Evolutionary conservation across 257 asterid species (phyloP).

Genomic region (Primulina tabacum): DNA sequence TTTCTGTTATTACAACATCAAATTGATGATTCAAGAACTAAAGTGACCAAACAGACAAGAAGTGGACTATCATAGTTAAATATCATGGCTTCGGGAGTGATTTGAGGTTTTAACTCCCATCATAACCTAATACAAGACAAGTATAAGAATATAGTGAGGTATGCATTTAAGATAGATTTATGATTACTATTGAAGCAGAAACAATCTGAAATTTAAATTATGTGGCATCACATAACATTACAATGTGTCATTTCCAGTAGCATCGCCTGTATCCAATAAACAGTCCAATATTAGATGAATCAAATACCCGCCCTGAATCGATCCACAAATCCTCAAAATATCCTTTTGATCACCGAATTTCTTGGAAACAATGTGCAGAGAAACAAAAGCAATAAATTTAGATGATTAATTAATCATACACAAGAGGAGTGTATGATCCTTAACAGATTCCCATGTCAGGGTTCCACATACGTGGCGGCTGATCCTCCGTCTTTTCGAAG

Average conservation of each 20-base stretch:
- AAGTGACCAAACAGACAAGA: too few species aligned
- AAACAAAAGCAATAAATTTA: neutral
- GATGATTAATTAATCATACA: neutral
- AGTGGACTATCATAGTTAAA: too few species aligned
- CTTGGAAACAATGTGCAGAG: slow-evolving; percentile 7
- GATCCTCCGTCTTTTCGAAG: slow-evolving; percentile 18
- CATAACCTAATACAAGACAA: neutral
- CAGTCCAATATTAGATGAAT: neutral
- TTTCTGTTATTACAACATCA: too few species aligned
- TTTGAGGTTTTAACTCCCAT: too few species aligned
- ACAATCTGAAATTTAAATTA: neutral
- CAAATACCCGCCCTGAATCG: slow-evolving; percentile 9
- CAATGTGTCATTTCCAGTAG: neutral
- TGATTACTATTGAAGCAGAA: neutral
- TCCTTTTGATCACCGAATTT: slow-evolving; percentile 15
- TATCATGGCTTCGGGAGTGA: too few species aligned
- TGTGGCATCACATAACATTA: slow-evolving; percentile 25
- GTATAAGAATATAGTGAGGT: neutral
- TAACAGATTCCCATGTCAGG: slow-evolving; percentile 17
- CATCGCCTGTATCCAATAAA: neutral
- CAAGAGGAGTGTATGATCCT: slow-evolving; percentile 9
- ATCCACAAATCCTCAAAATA: slow-evolving; percentile 6
- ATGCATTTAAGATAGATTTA: too few species aligned
- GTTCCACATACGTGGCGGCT: slow-evolving; percentile 14
- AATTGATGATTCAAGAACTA: too few species aligned